Conservation (phyloP, 371 early-diverging fungal species). For the Parasitella parasitica region DNA sequence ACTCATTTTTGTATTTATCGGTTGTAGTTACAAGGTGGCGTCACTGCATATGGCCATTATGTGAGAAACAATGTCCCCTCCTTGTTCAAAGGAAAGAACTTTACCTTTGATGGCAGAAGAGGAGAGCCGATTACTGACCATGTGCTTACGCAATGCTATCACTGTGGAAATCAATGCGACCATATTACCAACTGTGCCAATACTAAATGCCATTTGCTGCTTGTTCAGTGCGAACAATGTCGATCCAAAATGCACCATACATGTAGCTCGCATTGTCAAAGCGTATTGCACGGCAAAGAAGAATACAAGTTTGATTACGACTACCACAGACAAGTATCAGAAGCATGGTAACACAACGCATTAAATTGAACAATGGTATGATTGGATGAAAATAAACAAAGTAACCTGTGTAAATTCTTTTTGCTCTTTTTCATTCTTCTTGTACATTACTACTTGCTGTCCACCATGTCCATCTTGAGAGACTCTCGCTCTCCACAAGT, state of each 20-base stretch:
- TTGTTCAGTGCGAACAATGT: conserved; percentile 69
- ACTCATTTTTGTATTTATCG: background rate
- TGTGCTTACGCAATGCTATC: conserved; percentile 64
- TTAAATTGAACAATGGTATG: background rate
- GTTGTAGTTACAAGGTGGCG: conserved; percentile 66
- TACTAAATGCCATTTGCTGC: conserved; percentile 64
- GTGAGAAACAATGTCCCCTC: conserved; percentile 44
- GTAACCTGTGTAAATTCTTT: background rate
- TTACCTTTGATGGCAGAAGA: conserved; percentile 76
- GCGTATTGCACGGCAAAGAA: conserved; percentile 38
- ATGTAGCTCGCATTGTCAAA: conserved; percentile 60
- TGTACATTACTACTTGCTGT: background rate
- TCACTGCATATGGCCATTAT: conserved; percentile 75
- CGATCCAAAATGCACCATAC: conserved; percentile 51
- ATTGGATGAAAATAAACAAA: background rate
- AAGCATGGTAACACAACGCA: conserved; percentile 4
- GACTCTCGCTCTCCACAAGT: conserved; percentile 10
- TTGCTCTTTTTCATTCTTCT: background rate
- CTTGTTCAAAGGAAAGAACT: conserved; percentile 74
- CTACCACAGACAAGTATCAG: conserved; percentile 44
- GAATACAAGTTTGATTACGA: conserved; percentile 39
- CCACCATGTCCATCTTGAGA: background rate
- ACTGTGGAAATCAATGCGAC: conserved; percentile 71
- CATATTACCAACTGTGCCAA: conserved; percentile 68
- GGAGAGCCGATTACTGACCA: conserved; percentile 73